A percentile compares a stretch with the other conserved stretches of the same genome.
Evolutionary conservation across 179 eudicot genomes (phyloP).

Genomic region (Patellifolia procumbens): DNA sequence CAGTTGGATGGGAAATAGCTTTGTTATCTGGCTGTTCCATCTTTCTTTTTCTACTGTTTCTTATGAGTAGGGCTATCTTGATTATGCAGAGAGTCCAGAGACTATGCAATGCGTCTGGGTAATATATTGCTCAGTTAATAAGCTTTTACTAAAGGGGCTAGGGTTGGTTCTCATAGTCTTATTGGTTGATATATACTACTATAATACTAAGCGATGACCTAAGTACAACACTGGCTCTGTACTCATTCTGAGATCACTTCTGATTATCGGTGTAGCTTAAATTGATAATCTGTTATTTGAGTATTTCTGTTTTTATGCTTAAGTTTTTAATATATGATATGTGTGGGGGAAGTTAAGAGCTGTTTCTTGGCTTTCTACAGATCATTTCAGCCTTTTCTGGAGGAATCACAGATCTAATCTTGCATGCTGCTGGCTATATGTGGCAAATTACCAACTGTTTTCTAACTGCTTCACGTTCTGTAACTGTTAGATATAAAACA

Average conservation of each 20-base stretch:
- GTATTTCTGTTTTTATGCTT: background rate
- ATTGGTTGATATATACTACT: background rate
- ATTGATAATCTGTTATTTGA: conserved; percentile 11
- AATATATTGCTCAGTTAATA: background rate
- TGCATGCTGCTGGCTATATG: conserved; percentile 83
- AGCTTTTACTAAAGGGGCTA: background rate
- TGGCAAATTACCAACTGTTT: conserved; percentile 96
- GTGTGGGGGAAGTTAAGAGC: conserved; percentile 9
- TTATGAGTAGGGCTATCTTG: no score
- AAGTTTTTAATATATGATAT: background rate
- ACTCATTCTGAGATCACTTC: background rate
- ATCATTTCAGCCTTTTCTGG: conserved; percentile 94
- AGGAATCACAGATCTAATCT: conserved; percentile 91
- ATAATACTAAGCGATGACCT: background rate
- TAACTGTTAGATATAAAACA: conserved; percentile 43
- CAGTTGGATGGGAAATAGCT: background rate
- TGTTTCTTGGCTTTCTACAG: conserved; percentile 52
- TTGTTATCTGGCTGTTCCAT: background rate
- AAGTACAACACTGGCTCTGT: background rate
- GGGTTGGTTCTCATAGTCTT: background rate
- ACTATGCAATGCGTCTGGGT: background rate
- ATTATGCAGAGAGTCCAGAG: no score
- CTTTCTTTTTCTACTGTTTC: no score
- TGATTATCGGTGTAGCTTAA: conserved; percentile 4
- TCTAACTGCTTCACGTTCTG: conserved; percentile 96